Evolutionary conservation across 2,329 filamentous ascomycete genomes (phyloP), one percentile per base, ranked within the genome.

Genomic region (Trichophyton simii): DNA sequence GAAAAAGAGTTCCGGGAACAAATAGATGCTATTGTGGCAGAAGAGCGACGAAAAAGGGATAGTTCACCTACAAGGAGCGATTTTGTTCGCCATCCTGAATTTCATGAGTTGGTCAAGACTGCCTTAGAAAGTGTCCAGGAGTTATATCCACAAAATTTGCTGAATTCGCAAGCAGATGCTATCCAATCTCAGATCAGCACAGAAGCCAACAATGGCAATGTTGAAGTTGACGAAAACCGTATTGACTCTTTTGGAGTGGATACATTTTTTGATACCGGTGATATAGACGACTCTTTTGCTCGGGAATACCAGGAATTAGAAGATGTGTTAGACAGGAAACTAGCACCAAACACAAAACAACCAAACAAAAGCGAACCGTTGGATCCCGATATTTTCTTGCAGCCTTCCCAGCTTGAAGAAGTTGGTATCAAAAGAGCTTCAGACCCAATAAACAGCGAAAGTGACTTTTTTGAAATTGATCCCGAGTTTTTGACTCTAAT

Each of bases 91-190:
- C 73, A 76, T 1, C 68, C 75, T 0, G 76, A 82, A 0, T 77
- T 81, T 11, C 84, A 83, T 66, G 75, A 79, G 3, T 74, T 75
- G 2, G 77, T 96, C n/a, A 87, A 86, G 66, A 95, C 92, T 0
- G 82, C 84, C 1, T 73, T 95, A 44, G 83, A 95, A 68, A 91
- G 92, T 59, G 86, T 97, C 0, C 87, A 91, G 70, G 92, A 97
- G 70, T 78, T 99, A 15, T 96, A 88, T 70, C 87, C 88, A 0
- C 80, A 82, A 20, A 87, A 84, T 57, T 73, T 91, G 22, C 80
- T 82, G 20, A 87, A 84, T 57, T 73, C 91, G 20, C 67, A 64
- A 54, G 41, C 69, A 38, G 63, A 72, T 13, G 31, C 57, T 58
- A 62, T 15, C 60, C 58, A 48, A 36, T 42, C 48, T 20, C 61